Conservation (phyloP, 2,329 filamentous ascomycete genomes). For the Beauveria brongniartii region DNA sequence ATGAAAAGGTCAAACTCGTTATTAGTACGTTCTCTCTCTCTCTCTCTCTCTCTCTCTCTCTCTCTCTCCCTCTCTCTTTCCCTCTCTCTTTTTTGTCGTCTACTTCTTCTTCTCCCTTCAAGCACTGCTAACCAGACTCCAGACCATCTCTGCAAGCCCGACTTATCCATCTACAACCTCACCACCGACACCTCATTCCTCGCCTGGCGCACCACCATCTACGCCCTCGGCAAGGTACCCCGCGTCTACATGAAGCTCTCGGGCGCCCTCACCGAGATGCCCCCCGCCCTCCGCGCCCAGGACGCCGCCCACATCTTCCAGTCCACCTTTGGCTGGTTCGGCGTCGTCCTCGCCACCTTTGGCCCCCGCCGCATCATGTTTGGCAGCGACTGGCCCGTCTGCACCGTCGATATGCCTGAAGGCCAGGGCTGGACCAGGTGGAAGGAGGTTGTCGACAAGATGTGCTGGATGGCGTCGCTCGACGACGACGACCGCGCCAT, state of each 20-base stretch:
- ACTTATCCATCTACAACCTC: constrained; percentile 55
- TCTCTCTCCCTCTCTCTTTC: neutral
- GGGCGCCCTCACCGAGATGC: constrained; percentile 75
- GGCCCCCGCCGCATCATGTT: constrained; percentile 72
- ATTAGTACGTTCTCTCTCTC: constrained; percentile 48
- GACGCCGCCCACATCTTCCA: constrained; percentile 51
- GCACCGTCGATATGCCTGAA: constrained; percentile 49
- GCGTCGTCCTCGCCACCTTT: constrained; percentile 64
- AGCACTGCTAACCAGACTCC: neutral
- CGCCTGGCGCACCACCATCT: constrained; percentile 63
- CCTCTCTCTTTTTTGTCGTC: too few relatives aligned
- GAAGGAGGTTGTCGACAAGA: constrained; percentile 59
- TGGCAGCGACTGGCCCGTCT: constrained; percentile 90
- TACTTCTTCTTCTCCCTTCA: neutral
- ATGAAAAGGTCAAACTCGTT: constrained; percentile 57
- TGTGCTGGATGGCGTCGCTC: constrained; percentile 57
- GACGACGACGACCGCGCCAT: constrained; percentile 51
- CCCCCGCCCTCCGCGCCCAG: constrained; percentile 41
- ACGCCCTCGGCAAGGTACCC: constrained; percentile 54
- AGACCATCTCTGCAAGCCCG: constrained; percentile 90
- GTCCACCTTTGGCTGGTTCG: constrained; percentile 61
- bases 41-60: too few relatives aligned
- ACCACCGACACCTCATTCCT: constrained; percentile 50
- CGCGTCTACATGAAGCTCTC: constrained; percentile 88
- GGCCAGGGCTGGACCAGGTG: constrained; percentile 62